These are phyloP conservation scores for Pichia kudriavzevii DNA, from an alignment of 1,139 yeast genomes.

Conservation along the genomic window DNA sequence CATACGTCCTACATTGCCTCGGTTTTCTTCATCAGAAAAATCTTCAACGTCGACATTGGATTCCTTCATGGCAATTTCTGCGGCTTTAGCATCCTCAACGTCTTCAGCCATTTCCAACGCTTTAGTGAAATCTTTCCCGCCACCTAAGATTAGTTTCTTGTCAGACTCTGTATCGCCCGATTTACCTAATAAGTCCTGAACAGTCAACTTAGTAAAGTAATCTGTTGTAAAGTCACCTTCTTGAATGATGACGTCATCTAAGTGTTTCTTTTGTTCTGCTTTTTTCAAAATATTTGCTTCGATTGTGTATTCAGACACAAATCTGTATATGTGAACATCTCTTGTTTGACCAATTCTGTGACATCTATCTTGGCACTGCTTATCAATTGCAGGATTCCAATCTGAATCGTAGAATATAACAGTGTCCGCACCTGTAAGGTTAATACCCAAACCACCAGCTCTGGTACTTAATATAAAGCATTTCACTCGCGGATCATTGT, in stretches of 20 bases:
- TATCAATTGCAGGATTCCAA: conserved; percentile 99
- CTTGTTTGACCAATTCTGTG: conserved; percentile 98
- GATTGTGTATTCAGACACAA: conserved; percentile 93
- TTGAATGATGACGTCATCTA: conserved; percentile 94
- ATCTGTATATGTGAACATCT: conserved; percentile 93
- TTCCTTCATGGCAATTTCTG: conserved; percentile 81
- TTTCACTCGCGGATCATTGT: conserved; percentile 76
- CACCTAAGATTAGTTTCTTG: conserved; percentile 22
- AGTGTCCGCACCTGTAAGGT: conserved; percentile 96
- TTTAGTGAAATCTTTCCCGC: conserved; percentile 49
- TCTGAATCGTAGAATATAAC: conserved; percentile 98
- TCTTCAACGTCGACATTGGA: conserved; percentile 82
- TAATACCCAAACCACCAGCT: conserved; percentile 97
- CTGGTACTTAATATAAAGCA: conserved; percentile 91
- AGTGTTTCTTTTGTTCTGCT: conserved; percentile 91
- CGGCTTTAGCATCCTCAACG: conserved; percentile 91
- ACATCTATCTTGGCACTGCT: conserved; percentile 98
- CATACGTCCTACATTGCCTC: conserved; percentile 1
- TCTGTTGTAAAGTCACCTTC: conserved; percentile 98
- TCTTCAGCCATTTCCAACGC: conserved; percentile 92
- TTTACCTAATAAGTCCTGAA: conserved; percentile 69
- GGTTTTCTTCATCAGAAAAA: conserved; percentile 44
- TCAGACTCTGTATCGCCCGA: conserved; percentile 25
- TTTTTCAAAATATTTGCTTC: conserved; percentile 91
- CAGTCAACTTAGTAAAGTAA: conserved; percentile 82